Conservation (phyloP, 106 monocot species). For the Agapanthus africanus region DNA sequence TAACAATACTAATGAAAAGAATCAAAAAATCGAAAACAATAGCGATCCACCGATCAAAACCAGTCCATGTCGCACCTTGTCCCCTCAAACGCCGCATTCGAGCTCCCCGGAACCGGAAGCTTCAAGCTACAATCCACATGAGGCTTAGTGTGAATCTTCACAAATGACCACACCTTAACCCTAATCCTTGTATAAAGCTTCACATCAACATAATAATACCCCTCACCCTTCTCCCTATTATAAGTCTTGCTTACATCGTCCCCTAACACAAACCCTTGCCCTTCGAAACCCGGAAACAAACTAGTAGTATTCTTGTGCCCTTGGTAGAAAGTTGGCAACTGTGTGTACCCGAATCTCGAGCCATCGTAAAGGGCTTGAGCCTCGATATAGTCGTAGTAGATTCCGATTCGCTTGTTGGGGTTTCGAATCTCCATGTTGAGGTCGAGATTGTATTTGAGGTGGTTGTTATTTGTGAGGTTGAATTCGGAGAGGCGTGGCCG, state of each 20-base stretch:
- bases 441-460: conserved; percentile 34
- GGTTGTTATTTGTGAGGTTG: conserved; percentile 19
- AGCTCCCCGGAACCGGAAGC: conserved; percentile 3
- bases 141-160: conserved; percentile 13
- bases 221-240: conserved; percentile 19
- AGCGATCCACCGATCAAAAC: neutral
- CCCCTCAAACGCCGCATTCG: conserved; percentile 3
- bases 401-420: conserved; percentile 35
- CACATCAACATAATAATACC: conserved; percentile 25
- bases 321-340: conserved; percentile 51
- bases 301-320: conserved; percentile 44
- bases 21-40: no score
- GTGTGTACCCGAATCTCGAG: conserved; percentile 25
- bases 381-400: conserved; percentile 62
- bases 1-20: no score
- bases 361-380: conserved; percentile 43
- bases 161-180: conserved; percentile 14
- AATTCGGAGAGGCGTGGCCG: conserved; percentile 19
- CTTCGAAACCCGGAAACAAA: neutral
- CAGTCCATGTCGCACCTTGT: conserved; percentile 1
- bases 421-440: conserved; percentile 34
- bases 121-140: conserved; percentile 10
- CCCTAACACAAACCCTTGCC: neutral
- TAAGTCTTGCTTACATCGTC: conserved; percentile 14
- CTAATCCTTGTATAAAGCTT: conserved; percentile 10